A percentile compares a stretch with the other conserved stretches of the same genome.
phyloP scores from a whole-genome alignment of 495 filamentous ascomycete genomes.

The Paragyromitra xinjiangensis region DNA sequence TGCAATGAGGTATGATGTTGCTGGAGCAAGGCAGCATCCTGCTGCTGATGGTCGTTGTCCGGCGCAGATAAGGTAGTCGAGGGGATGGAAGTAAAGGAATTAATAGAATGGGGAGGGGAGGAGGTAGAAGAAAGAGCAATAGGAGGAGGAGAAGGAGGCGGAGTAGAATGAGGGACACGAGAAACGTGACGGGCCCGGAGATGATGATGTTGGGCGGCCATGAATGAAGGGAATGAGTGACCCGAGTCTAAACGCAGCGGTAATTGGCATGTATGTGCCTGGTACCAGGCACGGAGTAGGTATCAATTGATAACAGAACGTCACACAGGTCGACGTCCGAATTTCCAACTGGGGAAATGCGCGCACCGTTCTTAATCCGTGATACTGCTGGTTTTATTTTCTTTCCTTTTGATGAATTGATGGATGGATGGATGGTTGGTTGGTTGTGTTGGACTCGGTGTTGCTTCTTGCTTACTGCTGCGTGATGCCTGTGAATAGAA shows the following conservation, averaged over 20 bases:
- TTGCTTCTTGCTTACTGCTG: slow-evolving; percentile 11
- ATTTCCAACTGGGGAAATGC: slow-evolving; percentile 27
- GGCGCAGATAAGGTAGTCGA: slow-evolving; percentile 47
- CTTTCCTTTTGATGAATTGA: slow-evolving; percentile 15
- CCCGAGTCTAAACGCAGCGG: slow-evolving; percentile 41
- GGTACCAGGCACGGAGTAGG: slow-evolving; percentile 10
- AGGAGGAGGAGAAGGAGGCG: slow-evolving; percentile 29
- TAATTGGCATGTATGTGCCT: slow-evolving; percentile 18
- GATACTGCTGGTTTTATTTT: background rate
- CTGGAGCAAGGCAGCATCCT: slow-evolving; percentile 53
- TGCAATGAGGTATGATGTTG: slow-evolving; percentile 41
- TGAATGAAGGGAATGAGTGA: slow-evolving; percentile 32
- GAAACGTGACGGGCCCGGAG: slow-evolving; percentile 35
- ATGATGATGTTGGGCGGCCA: slow-evolving; percentile 47
- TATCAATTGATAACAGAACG: slow-evolving; percentile 29
- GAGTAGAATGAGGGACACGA: slow-evolving; percentile 39
- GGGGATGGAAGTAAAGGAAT: slow-evolving; percentile 39
- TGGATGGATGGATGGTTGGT: background rate
- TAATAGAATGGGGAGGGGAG: slow-evolving; percentile 3
- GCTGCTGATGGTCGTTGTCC: slow-evolving; percentile 43
- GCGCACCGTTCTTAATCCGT: slow-evolving; percentile 29
- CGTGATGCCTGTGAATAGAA: slow-evolving; percentile 21
- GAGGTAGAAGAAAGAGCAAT: slow-evolving; percentile 17
- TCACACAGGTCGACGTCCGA: slow-evolving; percentile 30
- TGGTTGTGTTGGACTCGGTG: background rate